phyloP scores from a whole-genome alignment of 176 grass and related monocot genomes.

The Pontederia crassipes region DNA sequence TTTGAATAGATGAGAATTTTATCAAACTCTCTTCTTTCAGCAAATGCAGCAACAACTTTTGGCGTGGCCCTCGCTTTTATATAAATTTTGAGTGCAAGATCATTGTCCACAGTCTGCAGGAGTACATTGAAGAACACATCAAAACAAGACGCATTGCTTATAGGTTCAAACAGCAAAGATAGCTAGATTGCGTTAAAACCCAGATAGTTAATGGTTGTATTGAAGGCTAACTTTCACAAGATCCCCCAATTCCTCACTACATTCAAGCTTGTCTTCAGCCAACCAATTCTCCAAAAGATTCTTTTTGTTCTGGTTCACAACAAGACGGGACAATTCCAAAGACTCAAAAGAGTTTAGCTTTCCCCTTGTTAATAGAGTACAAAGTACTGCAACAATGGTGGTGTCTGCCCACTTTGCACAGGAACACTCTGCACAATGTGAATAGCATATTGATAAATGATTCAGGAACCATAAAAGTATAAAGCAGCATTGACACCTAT shows the following conservation, averaged over 20 bases:
- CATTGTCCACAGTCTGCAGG: constrained; percentile 16
- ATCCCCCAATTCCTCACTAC: constrained; percentile 87
- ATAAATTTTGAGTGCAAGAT: constrained; percentile 19
- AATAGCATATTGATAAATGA: background rate
- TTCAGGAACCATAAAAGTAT: background rate
- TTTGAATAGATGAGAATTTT: constrained; percentile 94
- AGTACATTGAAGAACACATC: background rate
- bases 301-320: constrained; percentile 97
- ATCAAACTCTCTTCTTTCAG: constrained; percentile 28
- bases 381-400: constrained; percentile 50
- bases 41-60: constrained; percentile 22
- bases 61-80: constrained; percentile 20
- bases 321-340: constrained; percentile 75
- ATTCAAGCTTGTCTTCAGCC: constrained; percentile 88
- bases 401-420: constrained; percentile 15
- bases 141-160: background rate
- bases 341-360: constrained; percentile 90
- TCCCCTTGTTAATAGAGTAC: constrained; percentile 76
- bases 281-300: constrained; percentile 90
- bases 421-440: constrained; percentile 8
- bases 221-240: constrained; percentile 57
- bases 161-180: background rate
- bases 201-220: background rate
- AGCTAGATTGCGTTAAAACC: background rate
- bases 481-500: background rate